phyloP scores from a whole-genome alignment of 345 rosid species.

The Eucalyptus cloeziana region DNA sequence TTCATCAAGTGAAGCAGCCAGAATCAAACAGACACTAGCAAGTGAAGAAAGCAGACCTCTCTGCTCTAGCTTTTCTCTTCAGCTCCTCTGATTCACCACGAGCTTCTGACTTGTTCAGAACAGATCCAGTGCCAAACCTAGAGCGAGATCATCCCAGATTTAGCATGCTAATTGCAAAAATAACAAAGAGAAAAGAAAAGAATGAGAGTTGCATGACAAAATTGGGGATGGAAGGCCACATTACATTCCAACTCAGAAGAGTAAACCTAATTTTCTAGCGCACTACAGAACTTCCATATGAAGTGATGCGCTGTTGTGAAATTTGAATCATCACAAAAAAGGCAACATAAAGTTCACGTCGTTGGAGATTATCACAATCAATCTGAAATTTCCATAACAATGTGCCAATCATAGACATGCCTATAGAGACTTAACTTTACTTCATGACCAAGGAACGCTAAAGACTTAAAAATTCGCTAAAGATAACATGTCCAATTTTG shows the following conservation, averaged over 20 bases:
- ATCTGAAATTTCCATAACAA: background rate
- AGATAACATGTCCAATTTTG: background rate
- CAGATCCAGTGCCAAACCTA: slow-evolving; percentile 35
- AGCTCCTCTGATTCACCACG: slow-evolving; percentile 55
- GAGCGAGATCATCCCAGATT: background rate
- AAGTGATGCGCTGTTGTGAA: background rate
- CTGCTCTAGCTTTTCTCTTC: slow-evolving; percentile 91
- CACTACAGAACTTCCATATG: background rate
- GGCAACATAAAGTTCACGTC: background rate
- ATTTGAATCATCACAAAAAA: background rate
- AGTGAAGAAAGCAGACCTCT: slow-evolving; percentile 37
- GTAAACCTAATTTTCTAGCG: background rate
- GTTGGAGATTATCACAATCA: background rate
- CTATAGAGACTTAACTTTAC: background rate
- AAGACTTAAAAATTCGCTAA: background rate
- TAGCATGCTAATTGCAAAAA: background rate
- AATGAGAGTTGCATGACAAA: background rate
- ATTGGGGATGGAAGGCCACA: background rate
- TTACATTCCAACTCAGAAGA: background rate
- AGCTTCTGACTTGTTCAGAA: slow-evolving; percentile 17
- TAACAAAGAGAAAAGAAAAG: background rate
- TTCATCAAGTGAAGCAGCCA: background rate
- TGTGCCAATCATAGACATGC: background rate
- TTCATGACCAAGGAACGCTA: background rate
- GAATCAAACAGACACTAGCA: background rate